Percentiles rank a stretch among this genome's conserved stretches.
Evolutionary conservation across 129 eudicot species (phyloP).

Genomic region (Lonicera japonica): DNA sequence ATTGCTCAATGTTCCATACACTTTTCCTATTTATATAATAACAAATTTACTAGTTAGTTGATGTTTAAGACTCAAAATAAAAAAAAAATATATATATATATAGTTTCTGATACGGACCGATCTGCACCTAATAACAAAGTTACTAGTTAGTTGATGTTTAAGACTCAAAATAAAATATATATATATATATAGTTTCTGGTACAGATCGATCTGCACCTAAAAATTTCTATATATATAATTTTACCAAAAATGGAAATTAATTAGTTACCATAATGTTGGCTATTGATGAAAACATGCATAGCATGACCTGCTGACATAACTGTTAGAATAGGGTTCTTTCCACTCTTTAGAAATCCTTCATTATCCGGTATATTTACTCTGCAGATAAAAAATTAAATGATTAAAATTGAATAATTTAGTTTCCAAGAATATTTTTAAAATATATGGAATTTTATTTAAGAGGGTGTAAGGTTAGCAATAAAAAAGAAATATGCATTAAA

Average conservation of each 20-base stretch:
- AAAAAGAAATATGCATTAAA: too few relatives aligned
- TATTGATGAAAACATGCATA: conserved; percentile 81
- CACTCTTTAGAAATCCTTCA: conserved; percentile 70
- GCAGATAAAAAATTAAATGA: not conserved
- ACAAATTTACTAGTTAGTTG: not conserved
- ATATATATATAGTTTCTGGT: too few relatives aligned
- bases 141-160: too few relatives aligned
- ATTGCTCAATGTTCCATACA: conserved; percentile 40
- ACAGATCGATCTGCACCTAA: too few relatives aligned
- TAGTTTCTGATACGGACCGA: too few relatives aligned
- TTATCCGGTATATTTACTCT: conserved; percentile 54
- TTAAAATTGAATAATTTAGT: not conserved
- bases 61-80: not conserved
- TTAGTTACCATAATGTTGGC: conserved; percentile 55
- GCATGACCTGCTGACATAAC: conserved; percentile 89
- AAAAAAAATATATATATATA: not conserved
- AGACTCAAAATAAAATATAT: too few relatives aligned
- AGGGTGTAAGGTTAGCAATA: too few relatives aligned
- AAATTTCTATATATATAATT: too few relatives aligned
- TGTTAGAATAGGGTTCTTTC: conserved; percentile 58
- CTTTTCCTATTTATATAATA: conserved; percentile 31
- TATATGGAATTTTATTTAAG: too few relatives aligned
- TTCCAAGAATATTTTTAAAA: too few relatives aligned
- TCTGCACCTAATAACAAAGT: too few relatives aligned
- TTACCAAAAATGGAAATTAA: not conserved